phyloP scores from a whole-genome alignment of 1,284 basidiomycete genomes.

The Blastosporella zonata region DNA sequence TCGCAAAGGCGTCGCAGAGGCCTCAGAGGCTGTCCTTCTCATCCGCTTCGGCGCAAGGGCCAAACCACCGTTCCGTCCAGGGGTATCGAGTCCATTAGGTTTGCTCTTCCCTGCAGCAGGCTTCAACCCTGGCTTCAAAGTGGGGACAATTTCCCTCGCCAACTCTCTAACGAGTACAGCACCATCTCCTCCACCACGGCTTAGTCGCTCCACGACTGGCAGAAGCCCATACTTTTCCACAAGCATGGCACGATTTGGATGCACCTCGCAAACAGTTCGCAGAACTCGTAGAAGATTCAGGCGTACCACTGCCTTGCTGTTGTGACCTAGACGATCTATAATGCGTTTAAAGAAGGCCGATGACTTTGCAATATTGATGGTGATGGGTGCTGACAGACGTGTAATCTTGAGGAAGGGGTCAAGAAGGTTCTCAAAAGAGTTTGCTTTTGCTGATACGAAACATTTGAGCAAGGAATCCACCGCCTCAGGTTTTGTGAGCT shows the following conservation, averaged over 20 bases:
- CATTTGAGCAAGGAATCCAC: slow-evolving; percentile 77
- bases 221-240: slow-evolving; percentile 79
- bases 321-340: slow-evolving; percentile 78
- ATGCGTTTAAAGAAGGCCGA: slow-evolving; percentile 85
- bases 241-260: slow-evolving; percentile 79
- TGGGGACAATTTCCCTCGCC: slow-evolving; percentile 78
- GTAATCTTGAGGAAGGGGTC: slow-evolving; percentile 92
- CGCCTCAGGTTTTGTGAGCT: slow-evolving; percentile 67
- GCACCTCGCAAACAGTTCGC: slow-evolving; percentile 83
- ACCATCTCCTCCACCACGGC: slow-evolving; percentile 68
- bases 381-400: slow-evolving; percentile 74
- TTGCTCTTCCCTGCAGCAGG: slow-evolving; percentile 38
- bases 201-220: slow-evolving; percentile 75
- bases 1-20: slow-evolving; percentile 37
- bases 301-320: slow-evolving; percentile 84
- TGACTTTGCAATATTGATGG: slow-evolving; percentile 73
- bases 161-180: slow-evolving; percentile 90
- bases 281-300: slow-evolving; percentile 88
- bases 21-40: slow-evolving; percentile 68
- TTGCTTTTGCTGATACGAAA: slow-evolving; percentile 86
- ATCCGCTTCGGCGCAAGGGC: slow-evolving; percentile 62
- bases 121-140: slow-evolving; percentile 63
- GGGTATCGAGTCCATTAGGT: slow-evolving; percentile 22
- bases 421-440: slow-evolving; percentile 92
- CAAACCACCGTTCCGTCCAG: slow-evolving; percentile 34